These are phyloP conservation scores for Acanthamoeba pearcei DNA, from an alignment of 208 protist species.

Conservation along the genomic window DNA sequence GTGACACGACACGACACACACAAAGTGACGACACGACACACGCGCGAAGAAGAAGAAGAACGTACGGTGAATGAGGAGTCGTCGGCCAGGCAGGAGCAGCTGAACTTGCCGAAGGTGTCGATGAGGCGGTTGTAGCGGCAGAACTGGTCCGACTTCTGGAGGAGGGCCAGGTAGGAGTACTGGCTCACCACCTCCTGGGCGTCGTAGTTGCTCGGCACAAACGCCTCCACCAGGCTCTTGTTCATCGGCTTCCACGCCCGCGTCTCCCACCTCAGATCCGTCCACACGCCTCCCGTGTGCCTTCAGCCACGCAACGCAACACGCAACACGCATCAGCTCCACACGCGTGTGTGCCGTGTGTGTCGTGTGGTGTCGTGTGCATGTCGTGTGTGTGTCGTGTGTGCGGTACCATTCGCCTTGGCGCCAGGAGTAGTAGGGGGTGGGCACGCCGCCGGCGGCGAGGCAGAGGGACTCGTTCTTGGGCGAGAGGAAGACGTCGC, in stretches of 20 bases:
- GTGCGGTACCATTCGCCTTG: background rate
- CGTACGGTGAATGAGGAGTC: background rate
- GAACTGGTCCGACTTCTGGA: constrained; percentile 11
- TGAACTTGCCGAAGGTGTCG: constrained; percentile 24
- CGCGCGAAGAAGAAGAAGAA: no score
- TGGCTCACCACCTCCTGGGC: background rate
- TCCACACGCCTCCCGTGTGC: background rate
- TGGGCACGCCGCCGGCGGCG: background rate
- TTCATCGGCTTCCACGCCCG: background rate
- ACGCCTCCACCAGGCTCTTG: background rate
- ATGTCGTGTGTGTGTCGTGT: background rate
- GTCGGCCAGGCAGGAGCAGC: background rate
- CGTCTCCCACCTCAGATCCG: background rate
- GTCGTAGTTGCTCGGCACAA: background rate
- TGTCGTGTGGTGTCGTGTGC: background rate
- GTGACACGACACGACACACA: no score
- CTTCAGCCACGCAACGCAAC: background rate
- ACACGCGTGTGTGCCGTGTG: background rate
- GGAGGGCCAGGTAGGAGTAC: background rate
- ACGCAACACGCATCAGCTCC: background rate
- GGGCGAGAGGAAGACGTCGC: constrained; percentile 25
- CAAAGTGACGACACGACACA: no score
- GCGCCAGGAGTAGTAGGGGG: constrained; percentile 10
- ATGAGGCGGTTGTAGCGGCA: constrained; percentile 32
- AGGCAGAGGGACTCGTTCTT: constrained; percentile 6